phyloP scores from a whole-genome alignment of 2,329 filamentous ascomycete genomes.

The Ophiosphaerella herpotricha region DNA sequence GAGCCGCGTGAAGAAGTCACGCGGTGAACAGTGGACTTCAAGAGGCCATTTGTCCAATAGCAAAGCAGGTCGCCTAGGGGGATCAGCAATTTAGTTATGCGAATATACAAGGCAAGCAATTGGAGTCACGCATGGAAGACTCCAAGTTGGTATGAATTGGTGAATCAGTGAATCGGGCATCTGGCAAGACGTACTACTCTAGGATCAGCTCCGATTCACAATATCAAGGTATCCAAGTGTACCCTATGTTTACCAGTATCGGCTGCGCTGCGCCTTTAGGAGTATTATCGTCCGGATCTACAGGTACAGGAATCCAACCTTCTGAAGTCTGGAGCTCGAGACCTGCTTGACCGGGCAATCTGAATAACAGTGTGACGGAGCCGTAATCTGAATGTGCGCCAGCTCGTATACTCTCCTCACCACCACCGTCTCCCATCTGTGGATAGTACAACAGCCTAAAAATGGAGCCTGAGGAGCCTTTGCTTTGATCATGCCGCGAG shows the following conservation, averaged over 20 bases:
- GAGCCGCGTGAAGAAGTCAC: constrained; percentile 69
- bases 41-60: constrained; percentile 88
- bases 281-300: constrained; percentile 51
- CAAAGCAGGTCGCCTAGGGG: constrained; percentile 61
- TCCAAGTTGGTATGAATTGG: too few relatives aligned
- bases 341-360: constrained; percentile 80
- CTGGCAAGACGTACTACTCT: too few relatives aligned
- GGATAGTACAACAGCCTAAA: constrained; percentile 60
- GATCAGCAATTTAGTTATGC: too few relatives aligned
- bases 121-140: too few relatives aligned
- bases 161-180: too few relatives aligned
- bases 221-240: too few relatives aligned
- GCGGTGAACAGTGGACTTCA: constrained; percentile 86
- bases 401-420: constrained; percentile 68
- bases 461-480: constrained; percentile 57
- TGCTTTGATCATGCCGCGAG: constrained; percentile 60
- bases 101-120: too few relatives aligned
- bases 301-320: constrained; percentile 50
- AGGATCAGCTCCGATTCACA: too few relatives aligned
- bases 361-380: constrained; percentile 74
- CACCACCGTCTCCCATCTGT: constrained; percentile 45
- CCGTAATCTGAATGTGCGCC: constrained; percentile 92
- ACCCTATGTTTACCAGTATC: constrained; percentile 67
- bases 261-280: constrained; percentile 58
- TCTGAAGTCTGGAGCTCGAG: constrained; percentile 75